Evolutionary conservation across 2,329 filamentous ascomycete species (phyloP).

Genomic region (Fusarium pseudocircinatum): DNA sequence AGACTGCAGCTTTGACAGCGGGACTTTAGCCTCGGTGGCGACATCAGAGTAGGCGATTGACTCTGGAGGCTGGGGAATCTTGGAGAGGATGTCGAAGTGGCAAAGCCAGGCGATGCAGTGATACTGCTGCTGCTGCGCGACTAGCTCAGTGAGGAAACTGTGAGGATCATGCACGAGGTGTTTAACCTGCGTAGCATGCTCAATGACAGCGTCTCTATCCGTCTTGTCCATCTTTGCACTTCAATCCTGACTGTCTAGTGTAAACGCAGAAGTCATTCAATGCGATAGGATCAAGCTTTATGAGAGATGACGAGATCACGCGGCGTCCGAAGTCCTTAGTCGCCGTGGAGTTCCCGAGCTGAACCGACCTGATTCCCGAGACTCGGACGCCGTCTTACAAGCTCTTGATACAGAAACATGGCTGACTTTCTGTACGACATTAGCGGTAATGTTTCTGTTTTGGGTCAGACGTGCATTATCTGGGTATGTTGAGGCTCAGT

Average conservation of each 20-base stretch:
- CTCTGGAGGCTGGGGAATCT: slow-evolving; percentile 1
- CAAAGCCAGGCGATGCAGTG: slow-evolving; percentile 30
- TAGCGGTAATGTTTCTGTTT: neutral
- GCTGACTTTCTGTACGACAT: neutral
- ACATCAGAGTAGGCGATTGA: slow-evolving; percentile 5
- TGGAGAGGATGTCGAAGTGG: slow-evolving; percentile 20
- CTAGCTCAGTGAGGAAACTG: slow-evolving; percentile 28
- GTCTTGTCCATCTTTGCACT: slow-evolving; percentile 22
- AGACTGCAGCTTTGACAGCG: slow-evolving; percentile 5
- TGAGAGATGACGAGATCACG: neutral
- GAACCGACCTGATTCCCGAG: neutral
- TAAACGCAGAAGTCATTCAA: neutral
- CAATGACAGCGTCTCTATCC: slow-evolving; percentile 23
- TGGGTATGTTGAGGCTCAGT: slow-evolving; percentile 2
- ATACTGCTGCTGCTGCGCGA: slow-evolving; percentile 29
- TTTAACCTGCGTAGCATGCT: slow-evolving; percentile 23
- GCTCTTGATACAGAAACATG: neutral
- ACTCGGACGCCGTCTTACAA: slow-evolving; percentile 22
- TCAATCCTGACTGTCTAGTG: accelerated
- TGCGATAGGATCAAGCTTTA: neutral
- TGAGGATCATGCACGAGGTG: slow-evolving; percentile 26
- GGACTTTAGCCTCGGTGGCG: slow-evolving; percentile 12
- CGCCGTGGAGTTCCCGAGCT: slow-evolving; percentile 18
- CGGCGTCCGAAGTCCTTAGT: slow-evolving; percentile 20
- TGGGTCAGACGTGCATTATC: neutral